Evolutionary conservation across 2,329 filamentous ascomycete species (phyloP), one percentile per base, ranked within the genome.

Genomic region (Scytalidium sp.): DNA sequence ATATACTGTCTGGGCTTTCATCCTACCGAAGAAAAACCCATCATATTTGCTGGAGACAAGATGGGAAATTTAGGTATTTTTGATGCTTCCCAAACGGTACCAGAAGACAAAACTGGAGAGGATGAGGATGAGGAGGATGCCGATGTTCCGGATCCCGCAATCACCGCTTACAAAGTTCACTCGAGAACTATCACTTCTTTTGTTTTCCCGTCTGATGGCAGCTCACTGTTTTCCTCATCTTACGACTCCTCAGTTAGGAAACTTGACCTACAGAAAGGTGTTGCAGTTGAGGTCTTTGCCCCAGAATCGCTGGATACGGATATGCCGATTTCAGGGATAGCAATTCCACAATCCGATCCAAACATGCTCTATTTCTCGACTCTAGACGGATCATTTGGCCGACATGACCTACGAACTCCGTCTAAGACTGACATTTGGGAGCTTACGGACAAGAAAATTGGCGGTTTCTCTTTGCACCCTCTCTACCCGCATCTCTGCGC

Each of bases 31-130:
- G 84, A 92, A 2, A 97, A 97, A 61, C 84, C 92, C 0, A 75
- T 99, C 2, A 79, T 97, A 1, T 95, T 99, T 64, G 93, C 93
- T 0, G 93, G 93, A 10, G 94, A 99, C 62, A 99, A 99, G 66
- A 80, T 95, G 56, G 93, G 94, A 1, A 88, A 90, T 20, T 76
- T 97, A 51, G 94, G 94, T 1, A 82, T 99, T 1, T 93, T 97
- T 48, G 93, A 99, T 64, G 91, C 86, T 1, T 92, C 88, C 0
- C 90, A 95, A 57, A 79, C 80, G 2, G 72, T 73, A 2, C 63
- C 78, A 43, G 65, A 74, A 56, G 67, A 75, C 57, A 71, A 76
- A n/a, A 72, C 78, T 4, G 73, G 78, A 15, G 82, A 84, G 50
- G 85, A 89, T 11, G 80, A 80, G 23, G 86, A 89, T 8, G 80